A percentile compares a stretch with the other conserved stretches of the same genome.
These are phyloP conservation scores for Boletus calvinii DNA, from an alignment of 1,284 basidiomycete species.

Conservation along the genomic window DNA sequence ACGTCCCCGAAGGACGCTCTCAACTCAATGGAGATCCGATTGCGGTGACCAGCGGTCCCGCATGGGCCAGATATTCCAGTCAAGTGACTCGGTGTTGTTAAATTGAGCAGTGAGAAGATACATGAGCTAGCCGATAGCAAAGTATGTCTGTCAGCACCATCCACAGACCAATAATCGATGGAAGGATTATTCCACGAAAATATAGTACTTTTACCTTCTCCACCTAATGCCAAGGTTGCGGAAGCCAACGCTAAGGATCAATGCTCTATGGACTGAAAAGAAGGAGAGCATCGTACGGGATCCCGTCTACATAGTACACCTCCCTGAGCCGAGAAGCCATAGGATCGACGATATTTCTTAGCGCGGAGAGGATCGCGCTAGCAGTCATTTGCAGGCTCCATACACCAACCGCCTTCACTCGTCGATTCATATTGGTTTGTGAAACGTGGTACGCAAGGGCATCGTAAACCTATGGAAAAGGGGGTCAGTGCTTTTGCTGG, in stretches of 20 bases:
- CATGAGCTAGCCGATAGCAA: neutral
- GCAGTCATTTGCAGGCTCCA: slow-evolving; percentile 80
- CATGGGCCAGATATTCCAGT: too few species aligned
- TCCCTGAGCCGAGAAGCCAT: slow-evolving; percentile 47
- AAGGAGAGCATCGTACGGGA: slow-evolving; percentile 33
- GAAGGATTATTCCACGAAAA: too few species aligned
- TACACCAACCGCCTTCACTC: slow-evolving; percentile 82
- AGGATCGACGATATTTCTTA: slow-evolving; percentile 59
- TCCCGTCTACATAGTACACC: slow-evolving; percentile 39
- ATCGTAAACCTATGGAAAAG: slow-evolving; percentile 65
- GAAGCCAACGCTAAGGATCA: slow-evolving; percentile 12
- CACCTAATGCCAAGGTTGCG: slow-evolving; percentile 7
- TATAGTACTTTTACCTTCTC: slow-evolving; percentile 4
- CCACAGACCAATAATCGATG: neutral
- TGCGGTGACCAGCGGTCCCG: too few species aligned
- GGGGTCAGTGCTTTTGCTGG: slow-evolving; percentile 6
- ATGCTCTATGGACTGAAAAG: slow-evolving; percentile 24
- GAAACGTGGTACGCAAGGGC: slow-evolving; percentile 92
- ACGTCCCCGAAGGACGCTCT: too few species aligned
- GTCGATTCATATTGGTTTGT: slow-evolving; percentile 81
- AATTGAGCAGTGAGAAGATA: slow-evolving; percentile 2
- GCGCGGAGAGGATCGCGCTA: slow-evolving; percentile 57
- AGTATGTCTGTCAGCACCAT: neutral
- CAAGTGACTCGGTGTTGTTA: neutral
- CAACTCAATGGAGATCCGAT: too few species aligned